Base-by-base conservation (phyloP, 2,329 filamentous ascomycete genomes). In the Pseudogymnoascus sp. region DNA sequence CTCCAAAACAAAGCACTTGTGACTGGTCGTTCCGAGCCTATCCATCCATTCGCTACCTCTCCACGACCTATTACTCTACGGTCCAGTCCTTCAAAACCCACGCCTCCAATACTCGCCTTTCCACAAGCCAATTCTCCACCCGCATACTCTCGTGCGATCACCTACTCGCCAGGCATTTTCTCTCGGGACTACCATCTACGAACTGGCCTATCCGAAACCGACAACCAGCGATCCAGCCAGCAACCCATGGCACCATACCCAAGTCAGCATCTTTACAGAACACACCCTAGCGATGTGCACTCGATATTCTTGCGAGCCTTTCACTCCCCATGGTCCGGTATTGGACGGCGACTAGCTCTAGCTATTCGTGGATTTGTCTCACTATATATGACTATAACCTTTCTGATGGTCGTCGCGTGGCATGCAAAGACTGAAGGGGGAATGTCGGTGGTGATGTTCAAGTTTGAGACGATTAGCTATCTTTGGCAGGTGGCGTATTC, bases 251-350 rank as follows among this genome's bases (percentile, higher is more conserved):
- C 33, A 15, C 11, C 37, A 9, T 35, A n/a, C 18, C 33, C 18
- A 20, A 25, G 9, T 36, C 12, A 14, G 9, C 9, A 58, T 4
- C 6, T 25, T 28, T n/a, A 15, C 14, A 12, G 3, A 15, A 12
- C 30, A n/a, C 33, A 36, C 57, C n/a, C 63, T 65, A 18, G 64
- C 37, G 36, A 35, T 4, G 35, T 28, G 6, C 39, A 72, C 65
- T 65, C 71, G 36, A 72, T 72, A 66, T 72, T 72, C 53, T 66
- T 72, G 36, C 69, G 71, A 22, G 67, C 70, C 58, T 73, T 70
- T 63, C 70, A 73, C 61, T 71, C 71, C 12, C 71, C 71, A 65
- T 73, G 71, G 70, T 33, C 58, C 37, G 60, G 20, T 20, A 66
- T 74, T 15, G 63, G 66, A 15, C 70, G 72, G 53, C 70, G 68